phyloP scores from a whole-genome alignment of 306 rosid genomes.

The Prunus mira region DNA sequence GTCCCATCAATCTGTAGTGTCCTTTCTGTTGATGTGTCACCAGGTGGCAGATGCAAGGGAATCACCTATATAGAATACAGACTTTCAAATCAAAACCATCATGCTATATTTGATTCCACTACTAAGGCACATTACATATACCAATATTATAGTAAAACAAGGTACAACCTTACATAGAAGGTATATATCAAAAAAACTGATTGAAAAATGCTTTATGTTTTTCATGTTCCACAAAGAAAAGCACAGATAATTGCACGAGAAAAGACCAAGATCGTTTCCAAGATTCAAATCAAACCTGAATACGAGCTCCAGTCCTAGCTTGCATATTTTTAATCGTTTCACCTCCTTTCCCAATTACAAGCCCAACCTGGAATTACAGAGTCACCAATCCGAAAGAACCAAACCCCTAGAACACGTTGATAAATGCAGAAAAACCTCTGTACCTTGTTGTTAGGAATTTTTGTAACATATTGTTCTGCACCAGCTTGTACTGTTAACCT shows the following conservation, averaged over 20 bases:
- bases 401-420: neutral
- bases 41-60: constrained; percentile 97
- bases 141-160: neutral
- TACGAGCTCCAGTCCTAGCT: constrained; percentile 80
- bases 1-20: constrained; percentile 91
- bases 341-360: constrained; percentile 95
- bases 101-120: neutral
- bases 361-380: constrained; percentile 68
- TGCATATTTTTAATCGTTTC: constrained; percentile 96
- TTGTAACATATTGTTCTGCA: constrained; percentile 67
- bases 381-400: neutral
- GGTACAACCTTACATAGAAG: neutral
- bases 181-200: neutral
- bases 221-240: neutral
- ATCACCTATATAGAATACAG: constrained; percentile 56
- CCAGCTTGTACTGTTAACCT: constrained; percentile 72
- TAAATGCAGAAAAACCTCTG: neutral
- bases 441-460: constrained; percentile 94
- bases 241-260: neutral
- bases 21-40: constrained; percentile 80
- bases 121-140: neutral
- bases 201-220: neutral
- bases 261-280: neutral
- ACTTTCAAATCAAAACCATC: neutral
- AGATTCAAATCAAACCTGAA: constrained; percentile 56